Evolutionary conservation across 139 green algal genomes (phyloP).

Genomic region (Penium margaritaceum): DNA sequence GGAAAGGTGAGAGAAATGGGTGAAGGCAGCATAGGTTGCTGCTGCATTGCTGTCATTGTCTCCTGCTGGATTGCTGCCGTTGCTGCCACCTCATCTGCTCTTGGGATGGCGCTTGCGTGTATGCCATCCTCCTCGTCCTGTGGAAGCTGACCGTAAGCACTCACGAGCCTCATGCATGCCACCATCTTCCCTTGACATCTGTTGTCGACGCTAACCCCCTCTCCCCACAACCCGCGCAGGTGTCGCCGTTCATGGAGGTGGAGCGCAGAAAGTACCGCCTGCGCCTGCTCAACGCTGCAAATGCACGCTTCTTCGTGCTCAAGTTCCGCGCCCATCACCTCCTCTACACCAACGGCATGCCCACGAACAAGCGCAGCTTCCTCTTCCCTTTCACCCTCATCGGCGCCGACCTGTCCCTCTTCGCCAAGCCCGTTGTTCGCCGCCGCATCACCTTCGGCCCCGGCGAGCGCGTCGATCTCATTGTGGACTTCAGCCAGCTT

Average conservation of each 20-base stretch:
- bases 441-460: neutral
- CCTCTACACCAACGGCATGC: slow-evolving; percentile 1
- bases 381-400: neutral
- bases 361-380: neutral
- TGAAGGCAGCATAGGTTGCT: too few relatives aligned
- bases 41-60: too few relatives aligned
- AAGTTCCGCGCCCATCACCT: slow-evolving; percentile 1
- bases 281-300: slow-evolving; percentile 17
- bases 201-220: neutral
- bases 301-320: slow-evolving; percentile 32
- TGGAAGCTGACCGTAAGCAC: too few relatives aligned
- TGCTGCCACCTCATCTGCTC: too few relatives aligned
- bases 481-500: slow-evolving; percentile 21
- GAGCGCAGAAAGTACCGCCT: slow-evolving; percentile 19
- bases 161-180: too few relatives aligned
- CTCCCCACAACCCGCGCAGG: neutral
- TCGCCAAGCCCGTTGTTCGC: neutral
- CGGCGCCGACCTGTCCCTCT: neutral
- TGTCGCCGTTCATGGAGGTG: slow-evolving; percentile 32
- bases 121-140: too few relatives aligned
- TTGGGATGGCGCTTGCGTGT: too few relatives aligned
- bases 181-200: neutral
- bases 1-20: slow-evolving; percentile 20
- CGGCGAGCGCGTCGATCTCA: slow-evolving; percentile 4
- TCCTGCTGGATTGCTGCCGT: too few relatives aligned